These are phyloP conservation scores for Lasiodiplodia theobromae DNA, from an alignment of 2,329 filamentous ascomycete species.

Conservation along the genomic window DNA sequence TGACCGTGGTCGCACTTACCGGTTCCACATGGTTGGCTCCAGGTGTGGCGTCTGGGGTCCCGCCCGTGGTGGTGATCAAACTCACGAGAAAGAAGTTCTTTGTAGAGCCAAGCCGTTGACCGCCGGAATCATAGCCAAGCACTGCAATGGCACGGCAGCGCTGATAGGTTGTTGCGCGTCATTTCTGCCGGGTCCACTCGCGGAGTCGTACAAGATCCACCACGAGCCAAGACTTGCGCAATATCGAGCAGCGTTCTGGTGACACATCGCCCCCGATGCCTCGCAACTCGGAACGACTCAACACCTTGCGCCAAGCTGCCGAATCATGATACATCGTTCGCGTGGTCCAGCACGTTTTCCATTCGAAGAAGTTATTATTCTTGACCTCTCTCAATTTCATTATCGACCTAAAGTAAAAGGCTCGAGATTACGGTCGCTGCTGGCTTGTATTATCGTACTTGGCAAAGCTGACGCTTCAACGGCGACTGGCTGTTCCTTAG, in stretches of 20 bases:
- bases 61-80: neutral
- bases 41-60: conserved; percentile 6
- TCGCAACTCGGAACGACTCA: neutral
- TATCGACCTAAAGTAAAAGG: conserved; percentile 27
- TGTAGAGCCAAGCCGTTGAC: neutral
- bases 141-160: neutral
- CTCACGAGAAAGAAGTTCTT: neutral
- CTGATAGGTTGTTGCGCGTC: neutral
- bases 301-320: neutral
- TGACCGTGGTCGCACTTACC: neutral
- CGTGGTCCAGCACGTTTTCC: neutral
- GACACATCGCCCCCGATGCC: conserved; percentile 7
- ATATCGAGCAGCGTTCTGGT: conserved; percentile 10
- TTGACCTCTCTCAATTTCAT: conserved; percentile 26
- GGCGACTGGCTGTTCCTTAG: conserved; percentile 8
- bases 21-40: neutral
- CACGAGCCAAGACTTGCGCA: conserved; percentile 5
- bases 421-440: conserved; percentile 17
- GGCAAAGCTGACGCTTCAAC: conserved; percentile 15
- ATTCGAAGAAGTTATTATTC: neutral
- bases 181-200: neutral
- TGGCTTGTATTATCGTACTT: conserved; percentile 20
- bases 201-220: conserved; percentile 3
- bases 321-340: neutral
- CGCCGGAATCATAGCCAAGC: conserved; percentile 12